Conservation (phyloP, 2,329 filamentous ascomycete species). For the Pyricularia pennisetigena region DNA sequence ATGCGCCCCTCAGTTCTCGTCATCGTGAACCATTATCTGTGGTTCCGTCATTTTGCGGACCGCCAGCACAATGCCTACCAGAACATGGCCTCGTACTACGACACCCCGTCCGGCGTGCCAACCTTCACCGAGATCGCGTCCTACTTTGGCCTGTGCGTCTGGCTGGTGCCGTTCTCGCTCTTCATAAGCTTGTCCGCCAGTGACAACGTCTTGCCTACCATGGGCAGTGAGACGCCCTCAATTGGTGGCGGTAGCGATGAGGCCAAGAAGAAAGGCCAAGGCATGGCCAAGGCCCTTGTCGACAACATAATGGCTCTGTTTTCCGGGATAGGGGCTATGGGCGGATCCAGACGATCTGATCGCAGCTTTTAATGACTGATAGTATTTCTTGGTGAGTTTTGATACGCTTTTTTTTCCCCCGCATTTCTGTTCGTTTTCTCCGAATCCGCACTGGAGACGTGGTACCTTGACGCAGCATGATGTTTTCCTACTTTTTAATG, state of each 20-base stretch:
- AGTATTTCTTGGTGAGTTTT: neutral
- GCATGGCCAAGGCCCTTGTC: slow-evolving; percentile 57
- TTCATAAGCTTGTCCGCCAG: slow-evolving; percentile 92
- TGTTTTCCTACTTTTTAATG: slow-evolving; percentile 2
- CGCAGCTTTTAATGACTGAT: slow-evolving; percentile 22
- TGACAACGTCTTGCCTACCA: slow-evolving; percentile 89
- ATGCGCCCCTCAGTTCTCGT: slow-evolving; percentile 57
- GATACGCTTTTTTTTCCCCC: neutral
- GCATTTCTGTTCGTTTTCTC: neutral
- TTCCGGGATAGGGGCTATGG: slow-evolving; percentile 29
- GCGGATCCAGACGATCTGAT: slow-evolving; percentile 30
- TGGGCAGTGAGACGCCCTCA: slow-evolving; percentile 60
- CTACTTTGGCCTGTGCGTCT: slow-evolving; percentile 93
- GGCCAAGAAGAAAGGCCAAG: slow-evolving; percentile 43
- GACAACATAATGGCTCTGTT: slow-evolving; percentile 46
- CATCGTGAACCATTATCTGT: slow-evolving; percentile 82
- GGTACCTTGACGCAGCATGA: neutral
- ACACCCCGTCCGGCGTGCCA: slow-evolving; percentile 53
- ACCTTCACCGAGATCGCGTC: slow-evolving; percentile 90
- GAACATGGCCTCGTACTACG: slow-evolving; percentile 50
- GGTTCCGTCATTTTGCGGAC: slow-evolving; percentile 86
- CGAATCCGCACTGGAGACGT: neutral
- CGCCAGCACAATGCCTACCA: slow-evolving; percentile 48
- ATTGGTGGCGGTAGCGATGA: slow-evolving; percentile 28
- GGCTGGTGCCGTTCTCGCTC: slow-evolving; percentile 89